Evolutionary conservation across 345 rosid species (phyloP).

Genomic region (Salix suchowensis): DNA sequence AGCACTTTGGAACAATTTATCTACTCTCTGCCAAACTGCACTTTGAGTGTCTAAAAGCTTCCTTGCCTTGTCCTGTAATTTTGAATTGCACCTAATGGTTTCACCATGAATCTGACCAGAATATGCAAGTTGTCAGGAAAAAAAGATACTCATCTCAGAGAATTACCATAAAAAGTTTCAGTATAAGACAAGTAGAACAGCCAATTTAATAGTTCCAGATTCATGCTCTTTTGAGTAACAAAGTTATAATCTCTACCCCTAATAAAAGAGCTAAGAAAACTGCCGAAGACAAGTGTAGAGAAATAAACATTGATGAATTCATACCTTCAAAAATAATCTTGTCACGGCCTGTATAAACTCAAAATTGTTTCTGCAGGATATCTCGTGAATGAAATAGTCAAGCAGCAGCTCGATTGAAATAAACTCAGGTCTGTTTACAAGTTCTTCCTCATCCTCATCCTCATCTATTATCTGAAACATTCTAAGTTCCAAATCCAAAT

Average conservation of each 20-base stretch:
- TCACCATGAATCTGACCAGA: conserved; percentile 81
- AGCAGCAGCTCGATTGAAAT: conserved; percentile 56
- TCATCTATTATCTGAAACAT: conserved; percentile 92
- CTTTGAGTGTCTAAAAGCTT: conserved; percentile 68
- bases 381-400: conserved; percentile 72
- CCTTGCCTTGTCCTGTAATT: conserved; percentile 63
- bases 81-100: conserved; percentile 57
- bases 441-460: conserved; percentile 59
- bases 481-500: conserved; percentile 79
- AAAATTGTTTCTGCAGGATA: conserved; percentile 64
- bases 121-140: not conserved
- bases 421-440: conserved; percentile 61
- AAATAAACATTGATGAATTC: not conserved
- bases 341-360: conserved; percentile 88
- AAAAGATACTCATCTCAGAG: no score
- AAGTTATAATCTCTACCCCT: not conserved
- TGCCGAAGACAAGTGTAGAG: not conserved
- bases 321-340: conserved; percentile 87
- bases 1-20: conserved; percentile 73
- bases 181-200: not conserved
- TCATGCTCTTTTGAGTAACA: not conserved
- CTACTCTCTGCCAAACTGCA: conserved; percentile 76
- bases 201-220: not conserved
- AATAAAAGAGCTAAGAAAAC: not conserved
- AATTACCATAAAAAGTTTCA: not conserved